Evolutionary conservation across 179 eudicot species (phyloP), one percentile per base, ranked within the genome.

Genomic region (Kewa caespitosa): DNA sequence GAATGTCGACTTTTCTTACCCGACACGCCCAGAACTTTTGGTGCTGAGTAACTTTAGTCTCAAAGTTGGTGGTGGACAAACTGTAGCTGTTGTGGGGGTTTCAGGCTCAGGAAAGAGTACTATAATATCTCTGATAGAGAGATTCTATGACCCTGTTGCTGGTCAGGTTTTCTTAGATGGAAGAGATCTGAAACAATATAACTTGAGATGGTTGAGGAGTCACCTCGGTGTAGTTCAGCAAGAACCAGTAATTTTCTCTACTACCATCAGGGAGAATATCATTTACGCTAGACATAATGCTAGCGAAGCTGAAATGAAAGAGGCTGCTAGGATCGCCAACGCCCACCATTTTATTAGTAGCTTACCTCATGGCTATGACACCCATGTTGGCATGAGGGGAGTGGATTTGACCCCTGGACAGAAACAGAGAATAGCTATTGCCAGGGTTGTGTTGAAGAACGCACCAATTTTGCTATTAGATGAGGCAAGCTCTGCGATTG

Each of bases 71-170:
- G 97, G 97, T n/a, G 99, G 99, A n/a, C 99, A 95, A 80, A 95
- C 98, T 14, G 85, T 95, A 25, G 99, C 99, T 17, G 91, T 95
- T 79, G 99, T 95, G 37, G 98, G 99, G 25, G 99, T 93, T 75
- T 93, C 97, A 1, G 99, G 99, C 52, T 95, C 99, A 31, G 99
- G 99, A 12, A 95, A 95, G 80, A 95, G 99, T 87, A 95, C 97
- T 20, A 95, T 95, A 81, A 89, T 95, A 34, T 95, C 99, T 50
- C 84, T 95, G 78, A 87, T 95, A 12, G 92, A 96, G 87, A 84
- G 99, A 78, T 96, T 93, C 64, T 96, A 96, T 67, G 98, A 96
- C 73, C 98, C 99, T 6, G 85, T 96, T 65, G 91, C 96, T 15
- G 99, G 99, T 65, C 98, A 90, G 81, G 84, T 96, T 77, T 83